phyloP scores from a whole-genome alignment of 2,329 filamentous ascomycete genomes.

The Neonectria neomacrospora region DNA sequence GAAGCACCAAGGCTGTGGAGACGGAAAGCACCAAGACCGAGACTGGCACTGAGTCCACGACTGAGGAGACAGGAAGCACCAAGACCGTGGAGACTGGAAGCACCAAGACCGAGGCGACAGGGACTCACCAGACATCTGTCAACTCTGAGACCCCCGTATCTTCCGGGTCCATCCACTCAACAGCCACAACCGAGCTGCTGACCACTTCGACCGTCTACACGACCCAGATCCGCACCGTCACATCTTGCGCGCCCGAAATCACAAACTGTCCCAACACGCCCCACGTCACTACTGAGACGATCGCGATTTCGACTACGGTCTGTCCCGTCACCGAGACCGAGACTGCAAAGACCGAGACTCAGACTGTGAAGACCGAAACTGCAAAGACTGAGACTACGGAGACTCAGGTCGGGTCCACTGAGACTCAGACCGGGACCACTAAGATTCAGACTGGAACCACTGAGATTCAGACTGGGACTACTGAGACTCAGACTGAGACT shows the following conservation, averaged over 20 bases:
- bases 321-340: slow-evolving; percentile 10
- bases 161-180: not conserved
- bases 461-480: not conserved
- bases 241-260: slow-evolving; percentile 46
- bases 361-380: not conserved
- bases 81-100: not conserved
- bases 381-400: not conserved
- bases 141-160: not conserved
- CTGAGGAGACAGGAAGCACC: not conserved
- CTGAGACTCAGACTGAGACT: no score
- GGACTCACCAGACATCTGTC: not conserved
- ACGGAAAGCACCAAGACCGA: not conserved
- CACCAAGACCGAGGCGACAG: no score
- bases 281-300: slow-evolving; percentile 44
- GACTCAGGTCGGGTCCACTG: not conserved
- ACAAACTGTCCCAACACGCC: slow-evolving; percentile 45
- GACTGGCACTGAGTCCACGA: not conserved
- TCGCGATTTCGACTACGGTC: slow-evolving; percentile 50
- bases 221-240: slow-evolving; percentile 45
- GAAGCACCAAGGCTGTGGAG: not conserved
- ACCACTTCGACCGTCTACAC: slow-evolving; percentile 50
- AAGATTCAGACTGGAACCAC: not conserved
- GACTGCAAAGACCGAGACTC: not conserved
- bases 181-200: slow-evolving; percentile 15
- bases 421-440: not conserved